Base-by-base conservation (phyloP, 345 rosid genomes). In the Eucalyptus sp. region DNA sequence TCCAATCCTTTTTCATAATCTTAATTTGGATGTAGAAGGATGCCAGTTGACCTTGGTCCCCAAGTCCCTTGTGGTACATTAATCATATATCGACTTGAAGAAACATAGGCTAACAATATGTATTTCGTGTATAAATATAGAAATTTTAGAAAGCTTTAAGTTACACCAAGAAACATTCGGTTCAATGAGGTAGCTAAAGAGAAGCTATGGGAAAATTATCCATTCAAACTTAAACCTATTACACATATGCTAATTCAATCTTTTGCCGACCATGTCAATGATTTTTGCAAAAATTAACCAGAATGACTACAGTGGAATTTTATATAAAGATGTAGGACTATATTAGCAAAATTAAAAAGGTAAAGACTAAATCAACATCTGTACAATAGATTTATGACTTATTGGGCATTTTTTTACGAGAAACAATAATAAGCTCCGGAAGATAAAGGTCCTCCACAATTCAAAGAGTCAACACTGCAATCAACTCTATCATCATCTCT, bases 201-300 rank as follows among this genome's bases (percentile, higher is more conserved):
- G 80, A 68, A 68, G 18, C 44, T 68, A 68, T 33, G 6, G 25
- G 2, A 66, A 33, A 71, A 71, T 5, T 33, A 71, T 2, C 13
- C 12, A 37, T 11, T 11, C 7, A 11, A 2, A 11, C 14, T 44
- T 37, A 20, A 18, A 76, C 5, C 1, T 41, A 20, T 11, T 76
- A 22, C 10, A 41, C 4, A 10, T 7, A 41, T 76, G 5, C 27
- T 4, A 15, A 18, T 41, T 41, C 3, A 6, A 7, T 22, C 8
- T 76, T 41, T 41, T 7, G 22, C 11, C 41, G n/a, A 64, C 10
- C 4, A 20, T 7, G 4, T 41, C 9, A 12, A 2, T 6, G 13
- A 10, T 41, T 3, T 22, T 7, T 0, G 1, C 5, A 6, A 76
- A 41, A 76, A 41, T 20, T 37, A 20, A 76, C 4, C 7, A 7